Base-by-base conservation (phyloP, 164 flowering plant genomes). In the Stephania yunnanensis region DNA sequence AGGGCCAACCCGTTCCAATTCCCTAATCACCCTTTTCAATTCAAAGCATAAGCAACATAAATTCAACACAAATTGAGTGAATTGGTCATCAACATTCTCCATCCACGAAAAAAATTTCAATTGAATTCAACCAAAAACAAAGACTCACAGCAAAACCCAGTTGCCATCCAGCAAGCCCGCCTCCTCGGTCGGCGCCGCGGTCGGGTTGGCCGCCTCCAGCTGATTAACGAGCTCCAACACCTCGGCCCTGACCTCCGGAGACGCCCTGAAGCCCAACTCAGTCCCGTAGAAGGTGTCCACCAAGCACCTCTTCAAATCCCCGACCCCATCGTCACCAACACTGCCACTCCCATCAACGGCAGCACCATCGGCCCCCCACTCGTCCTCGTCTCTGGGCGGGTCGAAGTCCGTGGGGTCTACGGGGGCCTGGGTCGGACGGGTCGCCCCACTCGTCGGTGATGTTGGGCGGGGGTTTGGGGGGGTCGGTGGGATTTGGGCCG, bases 141-240 rank as follows among this genome's bases (percentile, higher is more conserved):
- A 6, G 36, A 87, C 97, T 90, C 80, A 95, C 99, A 92, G 70
- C 78, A 95, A 84, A 80, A 93, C 82, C 99, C 98, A 93, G 68
- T 88, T 92, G 17, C 99, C 99, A 77, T 89, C 91, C n/a, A 95
- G 81, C 5, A 58, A 84, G 5, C 42, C 2, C 42, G 89, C 15
- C 1, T 86, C 81, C 76, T 89, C 90, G 4, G 82, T 80, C 4
- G 99, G 97, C 5, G 87, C 90, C 29, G 87, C 85, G 30, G 87
- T 91, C 3, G 98, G 99, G 80, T 95, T 95, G 45, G 71, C 77
- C 4, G 90, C 85, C 82, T 95, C 99, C 82, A 95, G 77, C 86
- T 91, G 95, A 78, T 78, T 85, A 68, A 93, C 91, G 70, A 95
- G 72, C 83, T 95, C 99, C 76, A 83, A 79, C 22, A 90, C 88